These are phyloP conservation scores for Kurtzmaniella quercitrusa DNA, from an alignment of 1,139 yeast species.

Conservation along the genomic window DNA sequence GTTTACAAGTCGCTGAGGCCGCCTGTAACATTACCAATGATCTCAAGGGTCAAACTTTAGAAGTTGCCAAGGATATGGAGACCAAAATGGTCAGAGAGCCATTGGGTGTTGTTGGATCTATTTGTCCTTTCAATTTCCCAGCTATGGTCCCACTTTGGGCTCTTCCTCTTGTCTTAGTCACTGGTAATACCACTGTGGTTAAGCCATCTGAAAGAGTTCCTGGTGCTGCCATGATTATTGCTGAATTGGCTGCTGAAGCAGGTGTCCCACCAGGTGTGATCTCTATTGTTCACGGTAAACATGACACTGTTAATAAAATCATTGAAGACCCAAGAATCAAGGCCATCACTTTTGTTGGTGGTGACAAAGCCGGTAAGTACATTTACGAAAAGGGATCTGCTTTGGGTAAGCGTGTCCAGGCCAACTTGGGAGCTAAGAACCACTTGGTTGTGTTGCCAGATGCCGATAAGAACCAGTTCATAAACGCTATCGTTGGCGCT, in stretches of 20 bases:
- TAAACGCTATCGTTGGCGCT: slow-evolving; percentile 70
- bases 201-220: slow-evolving; percentile 81
- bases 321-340: slow-evolving; percentile 74
- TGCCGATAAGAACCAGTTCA: slow-evolving; percentile 62
- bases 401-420: slow-evolving; percentile 74
- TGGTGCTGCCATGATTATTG: slow-evolving; percentile 74
- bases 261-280: slow-evolving; percentile 78
- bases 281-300: slow-evolving; percentile 73
- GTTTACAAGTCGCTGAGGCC: slow-evolving; percentile 79
- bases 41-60: slow-evolving; percentile 62
- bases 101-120: slow-evolving; percentile 64
- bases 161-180: slow-evolving; percentile 67
- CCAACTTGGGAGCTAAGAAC: slow-evolving; percentile 76
- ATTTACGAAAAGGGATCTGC: slow-evolving; percentile 65
- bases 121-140: slow-evolving; percentile 77
- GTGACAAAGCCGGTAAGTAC: slow-evolving; percentile 73
- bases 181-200: slow-evolving; percentile 73
- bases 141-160: slow-evolving; percentile 89
- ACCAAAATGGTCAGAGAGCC: slow-evolving; percentile 70
- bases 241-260: slow-evolving; percentile 70
- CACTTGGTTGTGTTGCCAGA: slow-evolving; percentile 73
- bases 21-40: slow-evolving; percentile 60
- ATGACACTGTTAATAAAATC: slow-evolving; percentile 70
- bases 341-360: slow-evolving; percentile 77
- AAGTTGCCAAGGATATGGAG: slow-evolving; percentile 74